Base-by-base conservation (phyloP, 2,329 filamentous ascomycete species). In the Penicillium rolfsii region DNA sequence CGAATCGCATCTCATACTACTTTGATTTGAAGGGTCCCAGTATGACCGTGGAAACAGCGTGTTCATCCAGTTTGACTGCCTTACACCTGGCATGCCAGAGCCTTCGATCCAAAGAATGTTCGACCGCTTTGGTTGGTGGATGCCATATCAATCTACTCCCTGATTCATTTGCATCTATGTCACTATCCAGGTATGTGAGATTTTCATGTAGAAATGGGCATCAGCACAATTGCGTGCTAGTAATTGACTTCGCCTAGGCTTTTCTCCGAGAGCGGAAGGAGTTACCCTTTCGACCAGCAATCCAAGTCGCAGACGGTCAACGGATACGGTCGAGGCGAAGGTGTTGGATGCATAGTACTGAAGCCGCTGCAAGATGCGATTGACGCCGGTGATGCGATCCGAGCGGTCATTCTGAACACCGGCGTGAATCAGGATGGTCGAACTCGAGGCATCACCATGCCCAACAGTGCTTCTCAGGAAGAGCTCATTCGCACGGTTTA, bases 401-500 rank as follows among this genome's bases (percentile, higher is more conserved):
- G 67, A 28, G 67, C 64, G 11, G 57, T 69, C 6, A 58, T 69
- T 43, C 59, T 64, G 14, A 66, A 67, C 48, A 68, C 60, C 33
- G 67, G 67, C 5, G 55, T 68, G 26, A 69, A 69, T 12, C 67
- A 69, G 40, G 67, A 69, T 50, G 67, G 67, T 14, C 62, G 65
- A 5, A 69, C 67, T 2, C 53, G 65, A 38, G 71, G 71, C 16
- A 73, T 75, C 45, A 67, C 71, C 0, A 64, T 66, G 52, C 73
- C 73, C 3, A 72, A 64, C 48, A 57, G 52, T 57, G 28, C 68
- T 1, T 77, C 77, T 0, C 80, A 82, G 62, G 72, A 73, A n/a
- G 64, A 61, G 4, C 64, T 79, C 8, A 80, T 82, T 46, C 69
- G 71, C 4, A 61, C 68, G 5, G 73, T 74, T 0, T 82, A 82